These are phyloP conservation scores for Limtongia smithiae DNA, from an alignment of 805 yeast species.

Conservation along the genomic window DNA sequence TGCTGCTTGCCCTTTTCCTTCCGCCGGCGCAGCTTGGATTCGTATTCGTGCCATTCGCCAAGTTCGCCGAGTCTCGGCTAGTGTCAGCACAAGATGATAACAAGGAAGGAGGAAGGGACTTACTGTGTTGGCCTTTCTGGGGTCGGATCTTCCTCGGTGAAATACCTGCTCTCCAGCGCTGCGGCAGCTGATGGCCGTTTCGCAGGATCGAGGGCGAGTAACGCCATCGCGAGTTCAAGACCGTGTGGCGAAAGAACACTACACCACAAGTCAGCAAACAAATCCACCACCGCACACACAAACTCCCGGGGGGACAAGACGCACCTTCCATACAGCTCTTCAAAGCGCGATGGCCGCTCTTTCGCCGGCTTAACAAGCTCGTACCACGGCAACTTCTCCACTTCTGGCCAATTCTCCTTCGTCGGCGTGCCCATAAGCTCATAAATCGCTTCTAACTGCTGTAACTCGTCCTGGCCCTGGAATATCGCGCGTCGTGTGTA, in stretches of 20 bases:
- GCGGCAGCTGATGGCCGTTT: constrained; percentile 62
- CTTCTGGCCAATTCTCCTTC: constrained; percentile 67
- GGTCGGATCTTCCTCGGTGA: constrained; percentile 56
- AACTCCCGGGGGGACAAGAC: background rate
- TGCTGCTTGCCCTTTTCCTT: constrained; percentile 21
- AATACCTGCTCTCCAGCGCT: constrained; percentile 71
- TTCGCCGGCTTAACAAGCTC: constrained; percentile 68
- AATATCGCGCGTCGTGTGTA: constrained; percentile 73
- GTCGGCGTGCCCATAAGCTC: constrained; percentile 86
- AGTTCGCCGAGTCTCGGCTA: constrained; percentile 44
- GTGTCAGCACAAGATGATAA: too few species aligned
- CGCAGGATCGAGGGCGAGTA: constrained; percentile 67
- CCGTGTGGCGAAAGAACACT: constrained; percentile 33
- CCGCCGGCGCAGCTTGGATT: constrained; percentile 70
- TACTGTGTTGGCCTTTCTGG: constrained; percentile 53
- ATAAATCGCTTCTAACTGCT: constrained; percentile 73
- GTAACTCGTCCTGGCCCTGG: constrained; percentile 84
- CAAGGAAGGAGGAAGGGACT: constrained; percentile 1
- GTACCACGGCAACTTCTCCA: constrained; percentile 87
- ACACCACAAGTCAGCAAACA: background rate
- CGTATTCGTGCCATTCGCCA: constrained; percentile 97
- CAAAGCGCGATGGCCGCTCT: constrained; percentile 38
- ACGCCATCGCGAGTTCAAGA: constrained; percentile 58
- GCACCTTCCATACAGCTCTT: constrained; percentile 43
- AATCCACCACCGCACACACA: background rate